Conservation (phyloP, 306 rosid genomes). For the Begonia fuchsioides region DNA sequence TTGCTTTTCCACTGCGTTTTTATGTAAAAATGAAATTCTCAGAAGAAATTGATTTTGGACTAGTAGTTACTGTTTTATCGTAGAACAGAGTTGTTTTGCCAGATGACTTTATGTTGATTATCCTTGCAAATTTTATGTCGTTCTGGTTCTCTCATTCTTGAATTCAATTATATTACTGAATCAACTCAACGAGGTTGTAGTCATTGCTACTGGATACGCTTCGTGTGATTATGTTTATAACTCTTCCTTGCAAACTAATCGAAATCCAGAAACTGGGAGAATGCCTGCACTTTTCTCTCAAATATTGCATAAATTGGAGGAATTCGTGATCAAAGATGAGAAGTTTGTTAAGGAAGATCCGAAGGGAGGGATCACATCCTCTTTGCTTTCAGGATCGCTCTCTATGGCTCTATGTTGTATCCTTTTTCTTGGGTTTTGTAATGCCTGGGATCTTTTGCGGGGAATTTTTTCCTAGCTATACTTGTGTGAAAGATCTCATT, state of each 20-base stretch:
- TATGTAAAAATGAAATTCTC: not conserved
- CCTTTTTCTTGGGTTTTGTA: conserved; percentile 23
- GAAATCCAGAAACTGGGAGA: conserved; percentile 30
- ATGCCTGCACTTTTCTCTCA: conserved; percentile 63
- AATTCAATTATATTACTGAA: conserved; percentile 66
- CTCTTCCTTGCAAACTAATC: conserved; percentile 36
- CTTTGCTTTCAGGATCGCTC: conserved; percentile 70
- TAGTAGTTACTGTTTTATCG: not conserved
- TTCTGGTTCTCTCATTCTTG: conserved; percentile 65
- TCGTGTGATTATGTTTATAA: conserved; percentile 64
- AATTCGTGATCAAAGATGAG: conserved; percentile 43
- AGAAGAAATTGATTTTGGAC: not conserved
- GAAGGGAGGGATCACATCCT: conserved; percentile 34
- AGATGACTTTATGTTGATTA: not conserved
- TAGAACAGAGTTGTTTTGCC: not conserved
- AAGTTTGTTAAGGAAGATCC: conserved; percentile 24
- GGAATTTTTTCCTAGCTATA: too few species aligned
- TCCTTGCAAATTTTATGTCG: not conserved
- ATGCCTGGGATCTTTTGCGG: not conserved
- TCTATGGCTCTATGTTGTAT: conserved; percentile 97
- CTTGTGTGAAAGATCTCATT: too few species aligned
- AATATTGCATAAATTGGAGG: conserved; percentile 56
- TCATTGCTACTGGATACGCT: conserved; percentile 79
- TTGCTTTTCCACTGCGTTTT: not conserved
- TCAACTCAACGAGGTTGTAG: conserved; percentile 78